phyloP scores from a whole-genome alignment of 257 asterid genomes.

The Nicotiana noctiflora region DNA sequence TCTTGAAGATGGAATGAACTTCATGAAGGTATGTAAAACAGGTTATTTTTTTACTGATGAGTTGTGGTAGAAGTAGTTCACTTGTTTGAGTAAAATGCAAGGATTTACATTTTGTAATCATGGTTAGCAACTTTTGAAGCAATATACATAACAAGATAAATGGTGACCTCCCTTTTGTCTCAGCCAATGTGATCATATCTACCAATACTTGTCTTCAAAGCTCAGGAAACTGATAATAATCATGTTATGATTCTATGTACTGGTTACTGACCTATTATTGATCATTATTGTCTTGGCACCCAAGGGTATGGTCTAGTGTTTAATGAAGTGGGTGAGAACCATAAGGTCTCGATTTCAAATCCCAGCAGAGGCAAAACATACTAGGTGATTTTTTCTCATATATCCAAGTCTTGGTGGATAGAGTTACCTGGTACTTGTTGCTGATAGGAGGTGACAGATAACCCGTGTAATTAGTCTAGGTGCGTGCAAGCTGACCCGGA shows the following conservation, averaged over 20 bases:
- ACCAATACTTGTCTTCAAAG: slow-evolving; percentile 13
- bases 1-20: not conserved
- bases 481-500: no score
- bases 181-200: not conserved
- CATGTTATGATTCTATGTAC: not conserved
- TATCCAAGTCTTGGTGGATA: no score
- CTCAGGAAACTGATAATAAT: not conserved
- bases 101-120: slow-evolving; percentile 35
- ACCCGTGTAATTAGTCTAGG: no score
- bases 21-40: slow-evolving; percentile 5
- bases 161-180: not conserved
- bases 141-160: slow-evolving; percentile 14
- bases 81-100: slow-evolving; percentile 54
- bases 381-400: no score
- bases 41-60: slow-evolving; percentile 11
- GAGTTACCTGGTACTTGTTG: no score
- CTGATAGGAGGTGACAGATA: no score
- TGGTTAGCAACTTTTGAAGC: slow-evolving; percentile 36
- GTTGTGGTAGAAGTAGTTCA: slow-evolving; percentile 3
- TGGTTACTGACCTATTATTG: not conserved
- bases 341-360: no score
- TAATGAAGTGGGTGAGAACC: no score
- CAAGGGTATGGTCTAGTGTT: no score
- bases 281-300: not conserved
- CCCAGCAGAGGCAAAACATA: no score